A percentile compares a stretch with the other conserved stretches of the same genome.
Conservation (phyloP, 139 green algal species). For the Trebouxia sp. region DNA sequence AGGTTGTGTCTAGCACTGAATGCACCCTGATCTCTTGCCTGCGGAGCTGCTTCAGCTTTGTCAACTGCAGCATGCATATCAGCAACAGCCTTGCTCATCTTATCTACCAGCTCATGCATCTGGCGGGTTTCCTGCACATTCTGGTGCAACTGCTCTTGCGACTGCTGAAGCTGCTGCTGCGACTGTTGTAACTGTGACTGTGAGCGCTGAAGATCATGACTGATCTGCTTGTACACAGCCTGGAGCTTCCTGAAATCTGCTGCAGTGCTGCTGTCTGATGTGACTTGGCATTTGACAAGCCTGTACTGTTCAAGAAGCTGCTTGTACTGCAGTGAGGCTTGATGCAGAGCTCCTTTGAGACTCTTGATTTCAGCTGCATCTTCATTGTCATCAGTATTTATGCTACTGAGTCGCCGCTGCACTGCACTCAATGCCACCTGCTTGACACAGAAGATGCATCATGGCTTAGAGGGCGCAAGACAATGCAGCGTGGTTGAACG, state of each 20-base stretch:
- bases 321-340: neutral
- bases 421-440: conserved; percentile 1
- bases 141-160: neutral
- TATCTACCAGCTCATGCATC: neutral
- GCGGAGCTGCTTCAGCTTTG: neutral
- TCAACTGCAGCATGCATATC: neutral
- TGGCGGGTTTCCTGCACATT: neutral
- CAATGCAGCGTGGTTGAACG: no score
- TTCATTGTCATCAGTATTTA: neutral
- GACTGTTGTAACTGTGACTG: neutral
- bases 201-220: neutral
- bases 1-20: neutral
- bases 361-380: neutral
- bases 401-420: neutral
- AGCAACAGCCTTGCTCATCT: neutral
- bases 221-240: neutral
- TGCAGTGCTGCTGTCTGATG: neutral
- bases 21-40: neutral
- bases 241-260: neutral
- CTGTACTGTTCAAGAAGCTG: neutral
- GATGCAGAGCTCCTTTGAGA: neutral
- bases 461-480: no score
- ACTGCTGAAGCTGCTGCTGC: conserved; percentile 8
- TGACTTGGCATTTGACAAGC: neutral
- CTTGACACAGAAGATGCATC: neutral